phyloP scores from a whole-genome alignment of 2,329 filamentous ascomycete genomes.

The Colletotrichum limetticola region DNA sequence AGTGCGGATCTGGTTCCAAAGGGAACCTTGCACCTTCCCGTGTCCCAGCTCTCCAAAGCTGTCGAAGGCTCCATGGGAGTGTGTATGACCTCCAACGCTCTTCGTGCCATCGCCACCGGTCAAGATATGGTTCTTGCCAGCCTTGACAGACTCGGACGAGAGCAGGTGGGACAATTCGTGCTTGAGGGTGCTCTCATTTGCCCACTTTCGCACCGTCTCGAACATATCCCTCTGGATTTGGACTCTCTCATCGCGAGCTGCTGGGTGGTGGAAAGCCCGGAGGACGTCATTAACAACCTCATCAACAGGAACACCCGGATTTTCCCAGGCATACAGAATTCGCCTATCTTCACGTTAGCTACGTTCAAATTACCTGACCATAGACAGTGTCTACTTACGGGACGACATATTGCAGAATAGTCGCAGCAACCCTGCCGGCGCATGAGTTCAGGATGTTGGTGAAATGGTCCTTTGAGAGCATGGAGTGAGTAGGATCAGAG shows the following conservation, averaged over 20 bases:
- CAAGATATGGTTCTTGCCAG: constrained; percentile 81
- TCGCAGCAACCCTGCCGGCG: constrained; percentile 78
- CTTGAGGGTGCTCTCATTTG: constrained; percentile 73
- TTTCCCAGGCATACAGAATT: constrained; percentile 92
- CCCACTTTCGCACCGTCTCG: constrained; percentile 85
- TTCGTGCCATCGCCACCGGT: constrained; percentile 43
- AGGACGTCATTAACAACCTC: constrained; percentile 86
- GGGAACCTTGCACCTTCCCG: constrained; percentile 67
- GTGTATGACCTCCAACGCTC: constrained; percentile 46
- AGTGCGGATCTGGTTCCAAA: constrained; percentile 71
- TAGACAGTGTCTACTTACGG: constrained; percentile 64
- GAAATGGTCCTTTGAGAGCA: constrained; percentile 88
- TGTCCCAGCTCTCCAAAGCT: constrained; percentile 59
- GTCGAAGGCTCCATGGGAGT: constrained; percentile 54
- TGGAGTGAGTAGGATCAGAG: constrained; percentile 83
- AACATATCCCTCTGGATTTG: constrained; percentile 93
- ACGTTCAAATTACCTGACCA: background rate
- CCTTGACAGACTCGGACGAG: constrained; percentile 83
- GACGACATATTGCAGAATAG: constrained; percentile 86
- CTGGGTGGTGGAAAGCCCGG: constrained; percentile 90
- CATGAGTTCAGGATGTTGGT: constrained; percentile 82
- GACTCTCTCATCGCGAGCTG: constrained; percentile 77
- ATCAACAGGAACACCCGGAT: constrained; percentile 82
- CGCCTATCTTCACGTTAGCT: constrained; percentile 59
- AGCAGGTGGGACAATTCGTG: constrained; percentile 79